phyloP scores from a whole-genome alignment of 257 asterid species.

The Solanum verrucosum region DNA sequence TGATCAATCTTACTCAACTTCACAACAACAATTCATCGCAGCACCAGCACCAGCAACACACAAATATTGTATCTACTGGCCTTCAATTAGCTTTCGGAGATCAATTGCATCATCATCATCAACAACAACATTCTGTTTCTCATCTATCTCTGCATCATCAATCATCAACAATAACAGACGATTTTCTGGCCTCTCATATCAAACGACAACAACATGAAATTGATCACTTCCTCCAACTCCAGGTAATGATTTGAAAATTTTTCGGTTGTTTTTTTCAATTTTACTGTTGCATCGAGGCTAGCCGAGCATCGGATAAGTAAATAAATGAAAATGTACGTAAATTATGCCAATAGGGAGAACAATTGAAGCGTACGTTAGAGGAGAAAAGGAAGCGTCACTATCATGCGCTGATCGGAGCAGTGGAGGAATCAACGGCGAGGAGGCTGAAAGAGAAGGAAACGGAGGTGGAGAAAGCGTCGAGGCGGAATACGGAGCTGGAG shows the following conservation, averaged over 20 bases:
- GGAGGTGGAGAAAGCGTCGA: slow-evolving; percentile 26
- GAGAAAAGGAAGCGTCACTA: slow-evolving; percentile 28
- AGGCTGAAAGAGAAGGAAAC: slow-evolving; percentile 26
- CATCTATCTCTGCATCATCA: slow-evolving; percentile 29
- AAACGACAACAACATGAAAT: slow-evolving; percentile 29
- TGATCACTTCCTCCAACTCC: slow-evolving; percentile 9
- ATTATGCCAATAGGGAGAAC: slow-evolving; percentile 20
- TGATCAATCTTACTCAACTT: slow-evolving; percentile 18
- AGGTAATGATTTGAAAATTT: neutral
- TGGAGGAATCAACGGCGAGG: slow-evolving; percentile 20
- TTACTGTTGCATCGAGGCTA: neutral
- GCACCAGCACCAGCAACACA: neutral
- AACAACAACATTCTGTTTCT: slow-evolving; percentile 1
- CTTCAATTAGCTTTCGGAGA: slow-evolving; percentile 28
- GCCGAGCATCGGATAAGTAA: neutral
- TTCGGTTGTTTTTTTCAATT: neutral
- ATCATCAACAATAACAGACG: slow-evolving; percentile 7
- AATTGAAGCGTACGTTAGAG: slow-evolving; percentile 21
- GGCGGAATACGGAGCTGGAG: slow-evolving; percentile 23
- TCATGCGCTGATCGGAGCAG: slow-evolving; percentile 12
- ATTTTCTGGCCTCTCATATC: slow-evolving; percentile 16
- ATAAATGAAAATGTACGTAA: neutral
- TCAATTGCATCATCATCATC: slow-evolving; percentile 8
- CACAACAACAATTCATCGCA: neutral
- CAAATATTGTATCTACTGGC: slow-evolving; percentile 27